Evolutionary conservation across 108 stramenopile species (phyloP).

Genomic region (Licmophora abbreviata): DNA sequence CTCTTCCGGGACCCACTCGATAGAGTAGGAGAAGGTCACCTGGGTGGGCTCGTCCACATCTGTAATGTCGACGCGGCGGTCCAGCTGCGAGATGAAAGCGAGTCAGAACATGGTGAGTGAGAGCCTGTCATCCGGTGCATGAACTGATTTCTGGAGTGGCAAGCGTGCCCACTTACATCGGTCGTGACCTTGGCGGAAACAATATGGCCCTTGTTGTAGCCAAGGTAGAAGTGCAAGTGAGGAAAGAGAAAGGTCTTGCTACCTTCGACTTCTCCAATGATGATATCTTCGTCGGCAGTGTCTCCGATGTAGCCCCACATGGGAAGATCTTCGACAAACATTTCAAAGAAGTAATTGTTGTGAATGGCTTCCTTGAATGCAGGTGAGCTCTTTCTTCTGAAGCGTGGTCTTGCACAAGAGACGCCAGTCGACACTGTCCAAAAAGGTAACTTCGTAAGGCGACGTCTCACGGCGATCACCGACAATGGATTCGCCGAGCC

Average conservation of each 20-base stretch:
- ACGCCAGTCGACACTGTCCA: constrained; percentile 80
- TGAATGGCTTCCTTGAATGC: constrained; percentile 83
- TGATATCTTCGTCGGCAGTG: constrained; percentile 63
- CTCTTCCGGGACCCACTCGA: constrained; percentile 84
- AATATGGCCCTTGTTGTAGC: constrained; percentile 86
- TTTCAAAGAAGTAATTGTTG: constrained; percentile 95
- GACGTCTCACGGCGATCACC: constrained; percentile 92
- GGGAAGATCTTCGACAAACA: constrained; percentile 97
- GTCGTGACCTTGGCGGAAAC: constrained; percentile 85
- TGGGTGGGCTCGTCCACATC: constrained; percentile 52
- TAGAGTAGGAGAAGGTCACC: constrained; percentile 90
- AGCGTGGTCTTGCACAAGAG: constrained; percentile 80
- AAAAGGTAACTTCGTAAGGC: constrained; percentile 84
- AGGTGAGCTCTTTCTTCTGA: constrained; percentile 37
- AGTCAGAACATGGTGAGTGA: neutral
- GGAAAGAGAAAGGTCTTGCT: constrained; percentile 79
- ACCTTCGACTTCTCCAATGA: constrained; percentile 67
- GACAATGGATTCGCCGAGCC: constrained; percentile 88
- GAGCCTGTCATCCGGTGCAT: neutral
- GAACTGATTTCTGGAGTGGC: neutral
- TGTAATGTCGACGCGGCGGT: constrained; percentile 88
- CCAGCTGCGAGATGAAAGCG: constrained; percentile 18
- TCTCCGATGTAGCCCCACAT: constrained; percentile 97
- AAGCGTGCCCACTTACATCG: constrained; percentile 28
- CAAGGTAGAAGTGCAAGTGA: constrained; percentile 87